Evolutionary conservation across 192 early-diverging fungal species (phyloP), one percentile per base, ranked within the genome.

Genomic region (Linnemannia exigua): DNA sequence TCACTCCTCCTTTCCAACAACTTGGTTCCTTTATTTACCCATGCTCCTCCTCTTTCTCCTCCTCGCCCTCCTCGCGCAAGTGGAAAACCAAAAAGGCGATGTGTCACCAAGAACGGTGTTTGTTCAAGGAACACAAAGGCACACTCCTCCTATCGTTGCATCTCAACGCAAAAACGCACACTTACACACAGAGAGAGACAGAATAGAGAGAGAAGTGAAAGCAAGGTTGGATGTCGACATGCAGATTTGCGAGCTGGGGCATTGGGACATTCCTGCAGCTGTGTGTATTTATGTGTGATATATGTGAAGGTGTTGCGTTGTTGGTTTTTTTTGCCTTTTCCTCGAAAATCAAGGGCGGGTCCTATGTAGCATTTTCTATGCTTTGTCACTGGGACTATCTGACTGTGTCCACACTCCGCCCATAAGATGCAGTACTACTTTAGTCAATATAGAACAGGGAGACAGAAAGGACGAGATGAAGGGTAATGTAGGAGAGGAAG

Each of bases 381-480:
- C 58, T 63, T 63, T 63, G 58, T 63, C 58, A 63, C 58, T 63
- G 28, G 58, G 28, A 63, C n/a, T n/a, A 54, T n/a, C n/a, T n/a
- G n/a, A 9, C 41, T 63, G 48, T n/a, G 58, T 63, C 58, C 25
- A 15, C 58, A n/a, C 58, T 31, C 28, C 58, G 58, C 58, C 58
- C 28, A 63, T 28, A 63, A 33, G 25, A 63, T 31, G 58, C 25
- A 25, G 58, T n/a, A n/a, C n/a, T n/a, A n/a, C n/a, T n/a, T n/a
- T n/a, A 63, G 58, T 16, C 28, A 11, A 33, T 22, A 3, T 1
- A 3, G 25, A 16, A 11, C 25, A 58, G 54, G n/a, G 28, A 25
- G 28, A 8, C 12, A 31, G 31, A 63, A 31, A 28, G 28, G 12
- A 63, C 11, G 58, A 63, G 28, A 63, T 1, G 58, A 63, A 14